phyloP scores from a whole-genome alignment of 345 rosid species.

The Psidium guajava region DNA sequence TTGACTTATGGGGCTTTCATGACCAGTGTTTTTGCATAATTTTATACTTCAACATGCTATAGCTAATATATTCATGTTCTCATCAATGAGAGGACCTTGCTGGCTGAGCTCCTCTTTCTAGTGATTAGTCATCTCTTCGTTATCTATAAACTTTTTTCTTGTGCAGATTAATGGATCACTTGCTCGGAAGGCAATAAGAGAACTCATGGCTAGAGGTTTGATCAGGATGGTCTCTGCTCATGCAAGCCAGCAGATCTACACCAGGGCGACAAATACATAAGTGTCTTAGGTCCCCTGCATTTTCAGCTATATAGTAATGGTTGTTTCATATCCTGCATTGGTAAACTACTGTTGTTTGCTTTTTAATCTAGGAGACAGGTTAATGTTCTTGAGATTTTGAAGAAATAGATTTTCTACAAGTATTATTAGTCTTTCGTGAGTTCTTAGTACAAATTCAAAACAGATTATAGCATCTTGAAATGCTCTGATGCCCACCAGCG shows the following conservation, averaged over 20 bases:
- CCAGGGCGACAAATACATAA: slow-evolving; percentile 64
- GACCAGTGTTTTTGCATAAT: background rate
- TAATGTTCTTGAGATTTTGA: background rate
- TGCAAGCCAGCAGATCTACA: slow-evolving; percentile 81
- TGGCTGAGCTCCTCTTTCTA: background rate
- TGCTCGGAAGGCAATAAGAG: slow-evolving; percentile 69
- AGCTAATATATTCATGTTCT: background rate
- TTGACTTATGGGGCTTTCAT: background rate
- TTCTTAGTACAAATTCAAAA: background rate
- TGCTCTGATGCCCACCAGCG: background rate
- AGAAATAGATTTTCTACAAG: background rate
- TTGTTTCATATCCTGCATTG: background rate
- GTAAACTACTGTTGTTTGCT: background rate
- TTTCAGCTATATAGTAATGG: background rate
- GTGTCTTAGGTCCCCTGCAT: background rate
- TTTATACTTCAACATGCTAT: background rate
- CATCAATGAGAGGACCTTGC: background rate
- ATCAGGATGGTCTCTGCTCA: slow-evolving; percentile 70
- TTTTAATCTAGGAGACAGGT: background rate
- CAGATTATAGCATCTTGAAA: background rate
- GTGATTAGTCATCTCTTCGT: background rate
- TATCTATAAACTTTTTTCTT: background rate
- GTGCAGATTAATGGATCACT: slow-evolving; percentile 64
- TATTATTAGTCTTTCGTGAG: background rate
- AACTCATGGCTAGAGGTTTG: slow-evolving; percentile 65